These are phyloP conservation scores for Pyrus bretschneideri DNA, from an alignment of 306 rosid species.

Conservation along the genomic window DNA sequence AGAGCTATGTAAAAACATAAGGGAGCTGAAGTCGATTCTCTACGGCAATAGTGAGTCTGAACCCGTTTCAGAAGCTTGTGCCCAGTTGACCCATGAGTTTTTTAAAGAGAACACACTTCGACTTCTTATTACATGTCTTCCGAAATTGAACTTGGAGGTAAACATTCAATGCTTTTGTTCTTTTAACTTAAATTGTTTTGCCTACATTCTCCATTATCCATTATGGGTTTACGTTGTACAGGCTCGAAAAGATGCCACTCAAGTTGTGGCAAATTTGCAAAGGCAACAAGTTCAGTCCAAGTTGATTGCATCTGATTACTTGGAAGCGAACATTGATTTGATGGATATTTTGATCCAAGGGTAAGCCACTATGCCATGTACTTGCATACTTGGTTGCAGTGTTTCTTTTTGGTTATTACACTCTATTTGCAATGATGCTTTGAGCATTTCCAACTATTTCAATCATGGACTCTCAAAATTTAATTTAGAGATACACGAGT, in stretches of 20 bases:
- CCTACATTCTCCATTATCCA: neutral
- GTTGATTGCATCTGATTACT: slow-evolving; percentile 93
- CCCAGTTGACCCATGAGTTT: slow-evolving; percentile 84
- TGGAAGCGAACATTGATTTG: slow-evolving; percentile 78
- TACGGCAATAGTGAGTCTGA: slow-evolving; percentile 95
- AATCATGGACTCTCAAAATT: neutral
- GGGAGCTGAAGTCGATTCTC: slow-evolving; percentile 85
- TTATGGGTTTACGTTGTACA: slow-evolving; percentile 22
- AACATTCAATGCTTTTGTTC: neutral
- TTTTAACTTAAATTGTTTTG: neutral
- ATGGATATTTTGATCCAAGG: slow-evolving; percentile 77
- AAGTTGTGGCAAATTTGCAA: slow-evolving; percentile 95
- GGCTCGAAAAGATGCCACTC: slow-evolving; percentile 96
- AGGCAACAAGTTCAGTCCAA: slow-evolving; percentile 90
- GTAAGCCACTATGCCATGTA: slow-evolving; percentile 35
- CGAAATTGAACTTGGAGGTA: slow-evolving; percentile 95
- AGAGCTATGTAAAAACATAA: slow-evolving; percentile 61
- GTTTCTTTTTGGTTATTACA: neutral
- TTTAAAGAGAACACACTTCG: slow-evolving; percentile 74
- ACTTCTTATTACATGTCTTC: slow-evolving; percentile 66
- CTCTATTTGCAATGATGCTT: neutral
- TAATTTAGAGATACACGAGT: neutral
- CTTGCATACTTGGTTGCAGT: neutral
- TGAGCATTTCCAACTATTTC: neutral
- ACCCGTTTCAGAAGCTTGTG: slow-evolving; percentile 91